A percentile compares a stretch with the other conserved stretches of the same genome.
Evolutionary conservation across 352 stramenopile genomes (phyloP).

Genomic region (Phytopythium boreale): DNA sequence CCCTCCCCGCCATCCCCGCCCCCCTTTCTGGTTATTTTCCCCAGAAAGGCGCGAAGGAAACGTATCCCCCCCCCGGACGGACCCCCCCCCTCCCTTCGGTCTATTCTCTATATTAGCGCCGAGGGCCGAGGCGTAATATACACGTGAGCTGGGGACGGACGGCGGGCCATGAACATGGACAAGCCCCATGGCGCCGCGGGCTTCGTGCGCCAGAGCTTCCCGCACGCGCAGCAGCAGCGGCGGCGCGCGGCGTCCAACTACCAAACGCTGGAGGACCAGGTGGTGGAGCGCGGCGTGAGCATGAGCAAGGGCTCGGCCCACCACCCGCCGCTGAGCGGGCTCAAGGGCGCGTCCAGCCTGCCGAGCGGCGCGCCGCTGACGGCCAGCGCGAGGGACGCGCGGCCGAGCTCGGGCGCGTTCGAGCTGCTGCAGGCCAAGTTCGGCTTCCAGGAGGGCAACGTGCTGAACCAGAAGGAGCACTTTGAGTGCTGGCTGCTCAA

Average conservation of each 20-base stretch:
- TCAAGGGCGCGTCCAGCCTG: neutral
- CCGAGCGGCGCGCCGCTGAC: conserved; percentile 11
- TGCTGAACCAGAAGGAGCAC: conserved; percentile 85
- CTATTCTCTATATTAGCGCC: neutral
- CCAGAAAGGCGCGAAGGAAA: neutral
- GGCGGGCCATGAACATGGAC: conserved; percentile 3
- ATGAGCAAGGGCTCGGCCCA: conserved; percentile 16
- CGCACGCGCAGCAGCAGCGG: conserved; percentile 18
- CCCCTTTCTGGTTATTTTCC: conserved; percentile 2
- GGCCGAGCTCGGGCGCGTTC: conserved; percentile 48
- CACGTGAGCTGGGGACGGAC: neutral
- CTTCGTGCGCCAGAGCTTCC: conserved; percentile 1
- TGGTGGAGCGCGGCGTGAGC: conserved; percentile 35
- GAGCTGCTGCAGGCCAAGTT: conserved; percentile 83
- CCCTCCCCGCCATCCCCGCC: too few relatives aligned
- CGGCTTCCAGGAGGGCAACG: conserved; percentile 83
- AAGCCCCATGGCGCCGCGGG: conserved; percentile 1
- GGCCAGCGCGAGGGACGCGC: conserved; percentile 18
- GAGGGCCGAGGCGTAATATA: neutral
- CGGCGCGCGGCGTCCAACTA: conserved; percentile 75
- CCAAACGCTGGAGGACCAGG: conserved; percentile 70
- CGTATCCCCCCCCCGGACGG: too few relatives aligned
- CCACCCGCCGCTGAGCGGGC: conserved; percentile 6
- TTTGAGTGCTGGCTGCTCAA: conserved; percentile 85
- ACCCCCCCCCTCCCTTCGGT: neutral